These are phyloP conservation scores for Lasiosphaeria miniovina DNA, from an alignment of 495 filamentous ascomycete genomes.

Conservation along the genomic window DNA sequence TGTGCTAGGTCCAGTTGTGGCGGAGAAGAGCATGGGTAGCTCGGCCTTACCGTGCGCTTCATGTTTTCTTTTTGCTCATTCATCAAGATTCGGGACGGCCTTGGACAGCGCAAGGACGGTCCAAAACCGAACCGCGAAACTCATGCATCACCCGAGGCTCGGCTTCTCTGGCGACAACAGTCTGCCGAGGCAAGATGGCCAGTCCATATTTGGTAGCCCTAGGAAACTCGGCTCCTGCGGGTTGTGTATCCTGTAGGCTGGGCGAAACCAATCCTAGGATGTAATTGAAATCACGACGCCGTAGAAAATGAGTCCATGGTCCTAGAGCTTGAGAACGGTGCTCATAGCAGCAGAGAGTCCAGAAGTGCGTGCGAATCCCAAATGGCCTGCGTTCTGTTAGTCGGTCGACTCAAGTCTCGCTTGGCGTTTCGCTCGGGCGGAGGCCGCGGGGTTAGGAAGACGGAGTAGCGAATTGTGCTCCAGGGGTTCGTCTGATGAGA, in stretches of 20 bases:
- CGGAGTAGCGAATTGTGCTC: conserved; percentile 30
- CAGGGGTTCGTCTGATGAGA: conserved; percentile 32
- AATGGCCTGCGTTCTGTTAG: conserved; percentile 27
- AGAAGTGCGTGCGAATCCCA: neutral
- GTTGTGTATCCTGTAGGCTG: neutral
- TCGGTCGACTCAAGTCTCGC: conserved; percentile 17
- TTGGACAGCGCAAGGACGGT: too few relatives aligned
- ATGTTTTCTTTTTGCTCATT: conserved; percentile 1
- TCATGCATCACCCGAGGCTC: neutral
- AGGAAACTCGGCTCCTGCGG: neutral
- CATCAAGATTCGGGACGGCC: neutral
- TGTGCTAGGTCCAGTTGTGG: conserved; percentile 2
- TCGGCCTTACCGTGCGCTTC: conserved; percentile 6
- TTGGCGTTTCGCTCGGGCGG: conserved; percentile 4
- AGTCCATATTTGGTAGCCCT: neutral
- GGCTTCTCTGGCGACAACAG: neutral
- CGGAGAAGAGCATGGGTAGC: conserved; percentile 1
- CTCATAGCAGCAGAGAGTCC: neutral
- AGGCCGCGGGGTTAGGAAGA: conserved; percentile 17
- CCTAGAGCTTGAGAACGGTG: neutral
- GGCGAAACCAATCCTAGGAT: neutral
- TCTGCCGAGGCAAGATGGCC: neutral
- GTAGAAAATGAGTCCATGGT: neutral
- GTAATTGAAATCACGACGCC: neutral
- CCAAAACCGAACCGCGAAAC: neutral